These are phyloP conservation scores for Kingdonia uniflora DNA, from an alignment of 164 flowering plant species.

Conservation along the genomic window DNA sequence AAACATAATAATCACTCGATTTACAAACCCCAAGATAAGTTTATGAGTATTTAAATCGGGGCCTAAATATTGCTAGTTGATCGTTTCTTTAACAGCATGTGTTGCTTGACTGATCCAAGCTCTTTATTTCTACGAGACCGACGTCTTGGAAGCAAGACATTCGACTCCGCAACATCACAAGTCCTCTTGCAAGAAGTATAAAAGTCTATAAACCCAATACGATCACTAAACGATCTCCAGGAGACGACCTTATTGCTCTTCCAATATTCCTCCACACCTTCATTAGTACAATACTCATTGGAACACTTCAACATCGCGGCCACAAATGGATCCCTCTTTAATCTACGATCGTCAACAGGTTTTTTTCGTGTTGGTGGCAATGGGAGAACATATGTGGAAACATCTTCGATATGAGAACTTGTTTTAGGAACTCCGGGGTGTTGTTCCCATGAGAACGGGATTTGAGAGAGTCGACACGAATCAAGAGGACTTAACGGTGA, in stretches of 20 bases:
- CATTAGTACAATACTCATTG: background rate
- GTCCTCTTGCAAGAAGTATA: slow-evolving; percentile 2
- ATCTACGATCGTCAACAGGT: background rate
- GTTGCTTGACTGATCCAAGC: no score
- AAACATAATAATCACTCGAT: no score
- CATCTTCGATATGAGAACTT: background rate
- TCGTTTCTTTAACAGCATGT: no score
- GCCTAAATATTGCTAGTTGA: no score
- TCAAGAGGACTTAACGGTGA: no score
- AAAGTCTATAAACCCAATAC: slow-evolving; percentile 2
- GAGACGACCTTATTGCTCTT: background rate
- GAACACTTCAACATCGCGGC: slow-evolving; percentile 3
- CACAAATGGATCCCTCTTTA: background rate
- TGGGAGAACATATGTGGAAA: background rate
- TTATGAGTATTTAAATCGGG: no score
- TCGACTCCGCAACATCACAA: slow-evolving; percentile 5
- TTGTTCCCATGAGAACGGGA: slow-evolving; percentile 9
- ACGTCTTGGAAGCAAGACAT: background rate
- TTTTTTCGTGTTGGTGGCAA: background rate
- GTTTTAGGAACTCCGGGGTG: slow-evolving; percentile 1
- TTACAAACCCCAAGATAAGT: no score
- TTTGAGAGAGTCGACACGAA: background rate
- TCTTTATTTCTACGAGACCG: no score
- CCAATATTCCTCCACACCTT: background rate
- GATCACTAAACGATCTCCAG: slow-evolving; percentile 1